Base-by-base conservation (phyloP, 148 eudicot genomes). In the Rheum nobile region DNA sequence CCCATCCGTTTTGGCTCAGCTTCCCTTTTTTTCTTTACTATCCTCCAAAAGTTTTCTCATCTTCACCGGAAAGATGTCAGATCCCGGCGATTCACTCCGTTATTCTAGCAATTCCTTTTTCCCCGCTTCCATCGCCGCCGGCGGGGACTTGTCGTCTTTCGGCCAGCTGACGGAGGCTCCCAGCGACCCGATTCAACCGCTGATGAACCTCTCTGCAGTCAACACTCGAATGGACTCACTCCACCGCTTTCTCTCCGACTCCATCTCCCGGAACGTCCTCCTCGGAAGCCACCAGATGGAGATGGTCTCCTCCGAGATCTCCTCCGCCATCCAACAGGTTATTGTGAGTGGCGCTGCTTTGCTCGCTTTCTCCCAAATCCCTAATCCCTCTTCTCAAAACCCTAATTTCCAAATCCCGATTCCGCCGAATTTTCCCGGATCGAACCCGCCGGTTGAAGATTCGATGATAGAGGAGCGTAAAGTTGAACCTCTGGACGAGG, bases 301-400 rank as follows among this genome's bases (percentile, higher is more conserved):
- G 32, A 68, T 74, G 69, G 84, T 92, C 71, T 77, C 84, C 57
- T 21, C 86, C 77, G 93, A 92, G 80, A 81, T 92, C 69, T 9
- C 81, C 77, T 74, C 90, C 79, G 93, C 96, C 71, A 83, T 92
- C 78, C 91, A 85, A 69, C 83, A 84, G 43, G 75, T 80, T 72
- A 83, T 92, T 77, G 78, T 88, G 77, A 90, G 87, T 81, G 93
- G 83, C 74, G 78, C 93, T 52, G 86, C 96, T 71, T 85, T 92
- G 14, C 75, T 92, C 38, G 42, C 96, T 70, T 61, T 39, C 77
- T 32, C 76, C 9, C 78, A 76, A 19, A 12, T 75, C 52, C 13
- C 67, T 11, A 63, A 70, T 24, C 19, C 48, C 13, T 48, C 38
- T 1, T 13, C 61, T 46, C 59, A 41, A 0, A 24, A 35, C 72